Evolutionary conservation across 139 green algal species (phyloP).

Genomic region (Edaphochlamys debaryana): DNA sequence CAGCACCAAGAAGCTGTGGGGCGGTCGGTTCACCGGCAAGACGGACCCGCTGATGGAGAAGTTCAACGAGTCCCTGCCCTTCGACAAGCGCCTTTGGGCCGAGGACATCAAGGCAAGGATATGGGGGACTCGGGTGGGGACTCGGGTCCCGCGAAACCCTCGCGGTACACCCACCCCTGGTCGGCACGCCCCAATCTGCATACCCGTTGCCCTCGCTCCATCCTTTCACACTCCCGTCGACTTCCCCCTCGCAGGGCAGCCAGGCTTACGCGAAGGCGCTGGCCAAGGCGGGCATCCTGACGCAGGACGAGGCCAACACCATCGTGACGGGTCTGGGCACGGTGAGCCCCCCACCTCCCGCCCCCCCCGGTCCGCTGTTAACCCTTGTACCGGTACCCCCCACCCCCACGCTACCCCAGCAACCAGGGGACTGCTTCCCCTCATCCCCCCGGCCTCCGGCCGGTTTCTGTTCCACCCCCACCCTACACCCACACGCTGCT

Average conservation of each 20-base stretch:
- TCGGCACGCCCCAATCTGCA: too few species aligned
- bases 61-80: constrained; percentile 95
- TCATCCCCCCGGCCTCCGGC: too few species aligned
- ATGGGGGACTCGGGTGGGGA: too few species aligned
- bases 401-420: neutral
- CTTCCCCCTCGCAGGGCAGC: constrained; percentile 84
- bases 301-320: constrained; percentile 74
- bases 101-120: constrained; percentile 86
- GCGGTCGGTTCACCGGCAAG: constrained; percentile 92
- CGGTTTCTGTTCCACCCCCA: too few species aligned
- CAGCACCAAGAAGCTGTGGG: constrained; percentile 90
- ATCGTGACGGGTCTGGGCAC: constrained; percentile 84
- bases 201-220: too few species aligned
- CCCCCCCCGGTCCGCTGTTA: too few species aligned
- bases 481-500: too few species aligned
- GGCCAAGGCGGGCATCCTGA: constrained; percentile 88
- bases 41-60: constrained; percentile 97
- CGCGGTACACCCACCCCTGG: too few species aligned
- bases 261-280: constrained; percentile 94
- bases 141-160: too few species aligned
- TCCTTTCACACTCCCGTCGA: too few species aligned
- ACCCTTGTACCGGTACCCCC: neutral
- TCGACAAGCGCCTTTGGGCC: constrained; percentile 94
- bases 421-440: neutral
- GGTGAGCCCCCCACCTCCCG: too few species aligned